Evolutionary conservation across 768 basidiomycete genomes (phyloP).

Genomic region (Mycena capillaripes): DNA sequence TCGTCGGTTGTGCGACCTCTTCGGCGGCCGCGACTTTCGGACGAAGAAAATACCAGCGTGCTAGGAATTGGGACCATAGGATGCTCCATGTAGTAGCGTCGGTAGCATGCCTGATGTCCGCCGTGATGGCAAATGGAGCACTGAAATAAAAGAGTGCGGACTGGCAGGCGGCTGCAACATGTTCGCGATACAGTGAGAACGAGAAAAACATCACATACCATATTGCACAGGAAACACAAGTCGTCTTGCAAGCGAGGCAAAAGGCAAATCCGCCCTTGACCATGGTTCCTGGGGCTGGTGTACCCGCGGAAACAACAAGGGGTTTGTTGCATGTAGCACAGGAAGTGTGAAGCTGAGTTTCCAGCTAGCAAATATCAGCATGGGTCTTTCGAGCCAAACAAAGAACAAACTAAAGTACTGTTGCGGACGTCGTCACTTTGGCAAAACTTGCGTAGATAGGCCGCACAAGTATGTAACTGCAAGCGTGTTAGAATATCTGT

Average conservation of each 20-base stretch:
- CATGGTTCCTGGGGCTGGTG: conserved; percentile 40
- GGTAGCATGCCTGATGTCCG: conserved; percentile 85
- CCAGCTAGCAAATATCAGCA: conserved; percentile 59
- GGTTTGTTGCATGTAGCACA: conserved; percentile 82
- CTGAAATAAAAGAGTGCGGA: conserved; percentile 76
- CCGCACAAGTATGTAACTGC: conserved; percentile 74
- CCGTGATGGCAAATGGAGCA: conserved; percentile 86
- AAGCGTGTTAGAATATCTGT: conserved; percentile 75
- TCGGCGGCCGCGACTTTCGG: conserved; percentile 33
- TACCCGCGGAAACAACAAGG: conserved; percentile 57
- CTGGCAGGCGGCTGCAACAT: conserved; percentile 79
- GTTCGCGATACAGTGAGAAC: conserved; percentile 15
- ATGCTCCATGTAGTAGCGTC: conserved; percentile 72
- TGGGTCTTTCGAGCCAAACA: not conserved
- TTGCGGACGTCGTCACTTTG: conserved; percentile 64
- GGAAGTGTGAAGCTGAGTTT: conserved; percentile 78
- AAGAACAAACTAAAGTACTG: conserved; percentile 63
- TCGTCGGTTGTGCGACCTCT: conserved; percentile 41
- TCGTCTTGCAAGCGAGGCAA: conserved; percentile 68
- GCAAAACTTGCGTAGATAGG: conserved; percentile 81
- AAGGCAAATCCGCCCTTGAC: conserved; percentile 63
- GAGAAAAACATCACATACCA: conserved; percentile 64
- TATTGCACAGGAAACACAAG: conserved; percentile 72
- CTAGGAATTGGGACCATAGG: conserved; percentile 66
- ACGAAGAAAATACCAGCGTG: conserved; percentile 36